Evolutionary conservation across 768 basidiomycete genomes (phyloP), one percentile per base, ranked within the genome.

Genomic region (Lentinula detonsa): DNA sequence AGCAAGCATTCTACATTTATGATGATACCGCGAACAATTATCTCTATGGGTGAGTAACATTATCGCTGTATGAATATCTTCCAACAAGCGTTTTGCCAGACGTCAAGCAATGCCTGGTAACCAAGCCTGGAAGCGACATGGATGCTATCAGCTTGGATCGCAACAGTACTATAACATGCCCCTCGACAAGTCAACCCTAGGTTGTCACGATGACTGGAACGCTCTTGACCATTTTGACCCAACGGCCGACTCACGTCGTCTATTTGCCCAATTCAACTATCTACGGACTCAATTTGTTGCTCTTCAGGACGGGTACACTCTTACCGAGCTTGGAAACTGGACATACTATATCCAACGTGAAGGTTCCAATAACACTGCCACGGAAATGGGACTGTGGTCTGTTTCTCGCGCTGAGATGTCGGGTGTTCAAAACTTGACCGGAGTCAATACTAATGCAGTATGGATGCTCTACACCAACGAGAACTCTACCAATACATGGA

Each of bases 211-310:
- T 69, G 87, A 91, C 66, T 95, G 91, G 93, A 96, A 96, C 71
- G 84, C 91, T 2, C 85, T 95, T 40, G 95, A 97, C 67, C 95
- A 97, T 71, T 96, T 96, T 70, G 95, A 97, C 72, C 93, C 94
- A 31, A 95, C 94, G 1, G 76, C 87, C 16, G 87, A 91, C 67
- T 81, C 81, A 42, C 85, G 90, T 43, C 87, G 93, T 61, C 69
- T 92, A 60, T 85, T 92, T 67, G 70, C 83, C n/a, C 91, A 90
- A 57, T 87, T 91, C 75, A 71, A 88, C 61, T 79, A 84, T 67
- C 78, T 96, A 42, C 88, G 95, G 39, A 71, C 71, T 5, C 73
- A 78, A 13, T 96, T 88, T 72, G 84, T 79, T 31, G 80, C 90
- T 4, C 79, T 96, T 11, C 91, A 92, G 71, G 95, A 97, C 67